These are phyloP conservation scores for Pythium monospermum DNA, from an alignment of 352 stramenopile genomes.

Conservation along the genomic window DNA sequence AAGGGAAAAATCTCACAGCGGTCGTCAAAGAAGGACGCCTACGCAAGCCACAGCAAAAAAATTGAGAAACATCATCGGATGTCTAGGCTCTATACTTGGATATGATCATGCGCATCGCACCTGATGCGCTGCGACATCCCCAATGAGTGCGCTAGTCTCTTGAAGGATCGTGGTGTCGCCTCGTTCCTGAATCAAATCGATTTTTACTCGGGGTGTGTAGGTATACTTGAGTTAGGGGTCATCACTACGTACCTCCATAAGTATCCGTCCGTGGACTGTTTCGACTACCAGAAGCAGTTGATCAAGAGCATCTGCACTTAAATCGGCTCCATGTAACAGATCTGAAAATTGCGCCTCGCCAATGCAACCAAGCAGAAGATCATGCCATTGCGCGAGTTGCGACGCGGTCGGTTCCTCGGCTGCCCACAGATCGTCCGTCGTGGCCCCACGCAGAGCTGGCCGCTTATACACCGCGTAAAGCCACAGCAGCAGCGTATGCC, in stretches of 20 bases:
- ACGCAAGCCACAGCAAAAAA: not conserved
- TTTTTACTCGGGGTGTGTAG: too few species aligned
- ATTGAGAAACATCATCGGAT: too few species aligned
- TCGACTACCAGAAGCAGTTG: slow-evolving; percentile 24
- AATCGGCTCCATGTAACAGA: slow-evolving; percentile 17
- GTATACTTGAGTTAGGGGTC: too few species aligned
- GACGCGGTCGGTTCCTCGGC: slow-evolving; percentile 23
- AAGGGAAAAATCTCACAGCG: slow-evolving; percentile 35
- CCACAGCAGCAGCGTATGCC: slow-evolving; percentile 38
- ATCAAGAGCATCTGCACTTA: not conserved
- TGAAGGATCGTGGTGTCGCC: not conserved
- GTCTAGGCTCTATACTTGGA: not conserved
- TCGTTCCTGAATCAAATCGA: too few species aligned
- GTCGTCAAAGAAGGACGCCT: slow-evolving; percentile 28
- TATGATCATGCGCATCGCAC: not conserved
- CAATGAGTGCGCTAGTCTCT: not conserved
- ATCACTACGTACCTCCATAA: slow-evolving; percentile 32
- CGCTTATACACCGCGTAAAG: slow-evolving; percentile 33
- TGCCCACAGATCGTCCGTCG: slow-evolving; percentile 31
- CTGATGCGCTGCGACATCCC: slow-evolving; percentile 4
- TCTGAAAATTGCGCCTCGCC: slow-evolving; percentile 21
- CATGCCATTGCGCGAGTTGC: slow-evolving; percentile 32
- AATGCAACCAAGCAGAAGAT: slow-evolving; percentile 25
- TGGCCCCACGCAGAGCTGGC: slow-evolving; percentile 21
- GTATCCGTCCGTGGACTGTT: slow-evolving; percentile 39